Conservation (phyloP, 306 rosid species). For the Crotalaria pallida region DNA sequence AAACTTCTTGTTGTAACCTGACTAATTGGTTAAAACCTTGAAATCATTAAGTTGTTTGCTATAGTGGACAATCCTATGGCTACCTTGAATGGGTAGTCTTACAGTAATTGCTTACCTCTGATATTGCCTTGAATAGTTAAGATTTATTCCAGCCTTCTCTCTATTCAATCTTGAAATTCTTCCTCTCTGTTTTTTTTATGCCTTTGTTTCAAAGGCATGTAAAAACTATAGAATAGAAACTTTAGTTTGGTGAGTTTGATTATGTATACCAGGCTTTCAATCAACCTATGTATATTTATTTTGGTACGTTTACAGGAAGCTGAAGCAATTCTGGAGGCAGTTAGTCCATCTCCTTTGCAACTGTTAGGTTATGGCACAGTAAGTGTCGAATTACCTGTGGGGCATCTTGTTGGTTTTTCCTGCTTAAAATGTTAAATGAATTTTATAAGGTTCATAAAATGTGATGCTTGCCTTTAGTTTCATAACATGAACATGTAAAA, state of each 20-base stretch:
- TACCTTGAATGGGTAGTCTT: constrained; percentile 4
- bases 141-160: not conserved
- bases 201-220: not conserved
- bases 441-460: not conserved
- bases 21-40: not conserved
- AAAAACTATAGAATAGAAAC: not conserved
- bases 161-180: not conserved
- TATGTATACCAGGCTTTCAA: not conserved
- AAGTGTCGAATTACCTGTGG: constrained; percentile 35
- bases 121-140: not conserved
- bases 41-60: not conserved
- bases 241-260: not conserved
- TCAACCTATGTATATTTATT: not conserved
- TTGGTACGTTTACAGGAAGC: constrained; percentile 68
- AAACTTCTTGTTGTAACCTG: not conserved
- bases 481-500: not conserved
- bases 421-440: not conserved
- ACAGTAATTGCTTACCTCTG: not conserved
- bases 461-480: not conserved
- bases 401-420: constrained; percentile 9
- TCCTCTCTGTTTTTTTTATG: too few relatives aligned
- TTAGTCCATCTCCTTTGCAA: constrained; percentile 65
- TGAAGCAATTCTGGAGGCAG: constrained; percentile 81
- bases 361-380: constrained; percentile 71
- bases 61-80: not conserved